Conservation (phyloP, 352 stramenopile genomes). For the Phytophthora vignae region DNA sequence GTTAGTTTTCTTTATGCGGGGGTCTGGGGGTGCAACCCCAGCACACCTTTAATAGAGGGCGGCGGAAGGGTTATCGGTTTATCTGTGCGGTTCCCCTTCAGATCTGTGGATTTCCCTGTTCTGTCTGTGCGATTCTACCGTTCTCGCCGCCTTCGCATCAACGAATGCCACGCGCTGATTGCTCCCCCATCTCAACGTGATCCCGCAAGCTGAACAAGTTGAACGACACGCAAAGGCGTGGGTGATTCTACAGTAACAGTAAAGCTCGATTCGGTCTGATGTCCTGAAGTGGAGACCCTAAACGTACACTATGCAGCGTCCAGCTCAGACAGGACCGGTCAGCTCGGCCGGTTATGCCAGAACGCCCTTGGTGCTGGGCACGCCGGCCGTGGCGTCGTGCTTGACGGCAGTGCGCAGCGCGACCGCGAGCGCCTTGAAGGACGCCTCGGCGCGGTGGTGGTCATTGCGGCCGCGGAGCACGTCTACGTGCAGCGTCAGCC, state of each 20-base stretch:
- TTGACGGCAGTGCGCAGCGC: slow-evolving; percentile 85
- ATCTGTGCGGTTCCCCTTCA: too few relatives aligned
- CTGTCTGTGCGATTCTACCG: too few relatives aligned
- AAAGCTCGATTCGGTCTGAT: slow-evolving; percentile 12
- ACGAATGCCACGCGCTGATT: background rate
- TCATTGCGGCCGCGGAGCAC: slow-evolving; percentile 92
- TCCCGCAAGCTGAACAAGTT: too few relatives aligned
- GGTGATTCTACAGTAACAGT: slow-evolving; percentile 16
- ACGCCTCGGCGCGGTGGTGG: slow-evolving; percentile 92
- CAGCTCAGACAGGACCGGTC: slow-evolving; percentile 15
- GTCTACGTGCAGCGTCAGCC: slow-evolving; percentile 94
- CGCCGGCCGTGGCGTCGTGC: slow-evolving; percentile 78
- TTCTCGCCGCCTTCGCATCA: background rate
- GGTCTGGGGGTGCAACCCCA: too few relatives aligned
- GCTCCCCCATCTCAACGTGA: background rate
- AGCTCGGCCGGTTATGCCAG: slow-evolving; percentile 45
- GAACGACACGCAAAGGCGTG: background rate
- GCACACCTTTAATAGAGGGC: too few relatives aligned
- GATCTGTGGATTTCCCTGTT: too few relatives aligned
- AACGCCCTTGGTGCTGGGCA: slow-evolving; percentile 94
- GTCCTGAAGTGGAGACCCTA: slow-evolving; percentile 17
- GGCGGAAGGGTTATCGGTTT: too few relatives aligned
- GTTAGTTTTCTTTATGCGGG: too few relatives aligned
- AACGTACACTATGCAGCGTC: slow-evolving; percentile 28
- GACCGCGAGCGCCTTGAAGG: slow-evolving; percentile 93